A percentile compares a stretch with the other conserved stretches of the same genome.
Evolutionary conservation across 352 stramenopile species (phyloP).

Genomic region (Globisporangium echinulatum): DNA sequence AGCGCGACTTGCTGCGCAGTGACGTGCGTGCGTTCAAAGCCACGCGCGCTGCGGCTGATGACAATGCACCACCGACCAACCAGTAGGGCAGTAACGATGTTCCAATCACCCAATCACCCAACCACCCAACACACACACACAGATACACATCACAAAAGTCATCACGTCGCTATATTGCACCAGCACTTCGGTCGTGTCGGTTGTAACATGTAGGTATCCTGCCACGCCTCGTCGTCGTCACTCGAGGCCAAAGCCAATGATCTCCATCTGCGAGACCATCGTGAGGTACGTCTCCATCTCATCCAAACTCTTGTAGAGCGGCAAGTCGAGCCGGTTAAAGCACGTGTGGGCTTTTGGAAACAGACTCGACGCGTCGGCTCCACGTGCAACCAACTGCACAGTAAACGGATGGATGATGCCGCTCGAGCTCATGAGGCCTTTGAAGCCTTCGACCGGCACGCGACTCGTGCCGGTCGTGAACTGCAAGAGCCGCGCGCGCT

Average conservation of each 20-base stretch:
- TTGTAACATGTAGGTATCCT: too few species aligned
- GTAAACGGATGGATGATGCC: conserved; percentile 79
- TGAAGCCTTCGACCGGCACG: conserved; percentile 77
- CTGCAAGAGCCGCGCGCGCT: conserved; percentile 65
- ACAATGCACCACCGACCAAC: too few species aligned
- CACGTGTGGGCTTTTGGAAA: conserved; percentile 81
- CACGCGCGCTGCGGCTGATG: conserved; percentile 8
- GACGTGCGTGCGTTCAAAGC: conserved; percentile 43
- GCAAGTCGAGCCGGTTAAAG: conserved; percentile 80
- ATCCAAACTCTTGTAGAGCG: conserved; percentile 54
- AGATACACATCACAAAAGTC: not conserved
- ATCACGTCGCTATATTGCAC: too few species aligned
- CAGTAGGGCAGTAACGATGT: conserved; percentile 2
- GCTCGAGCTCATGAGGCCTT: conserved; percentile 67
- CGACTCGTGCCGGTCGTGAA: conserved; percentile 75
- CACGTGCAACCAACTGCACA: conserved; percentile 58
- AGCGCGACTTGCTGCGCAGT: conserved; percentile 39
- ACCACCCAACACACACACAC: not conserved
- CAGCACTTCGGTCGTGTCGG: too few species aligned
- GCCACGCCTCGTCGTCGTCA: conserved; percentile 12
- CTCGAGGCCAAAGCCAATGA: conserved; percentile 71
- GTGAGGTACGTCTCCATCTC: conserved; percentile 75
- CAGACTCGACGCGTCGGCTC: conserved; percentile 31
- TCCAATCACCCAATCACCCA: not conserved
- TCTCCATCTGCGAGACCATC: conserved; percentile 79